Conservation (phyloP, 2,329 filamentous ascomycete species). For the Epichloe hybrida region DNA sequence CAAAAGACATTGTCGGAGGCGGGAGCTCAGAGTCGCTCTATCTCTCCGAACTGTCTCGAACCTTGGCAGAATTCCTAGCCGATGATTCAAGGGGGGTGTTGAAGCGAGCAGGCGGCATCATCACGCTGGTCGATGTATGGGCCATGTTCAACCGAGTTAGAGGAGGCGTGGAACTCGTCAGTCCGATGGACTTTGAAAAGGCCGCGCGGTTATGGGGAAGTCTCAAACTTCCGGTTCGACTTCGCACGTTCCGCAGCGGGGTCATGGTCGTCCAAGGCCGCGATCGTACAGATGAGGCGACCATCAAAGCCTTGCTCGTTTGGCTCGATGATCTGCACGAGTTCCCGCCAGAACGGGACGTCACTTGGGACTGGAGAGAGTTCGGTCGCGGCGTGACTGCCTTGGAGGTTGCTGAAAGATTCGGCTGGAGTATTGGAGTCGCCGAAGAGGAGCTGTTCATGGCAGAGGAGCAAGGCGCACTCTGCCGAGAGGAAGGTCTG, state of each 20-base stretch:
- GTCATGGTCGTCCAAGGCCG: slow-evolving; percentile 85
- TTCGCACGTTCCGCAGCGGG: slow-evolving; percentile 83
- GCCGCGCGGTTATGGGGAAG: slow-evolving; percentile 81
- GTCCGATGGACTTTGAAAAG: slow-evolving; percentile 81
- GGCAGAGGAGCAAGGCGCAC: slow-evolving; percentile 77
- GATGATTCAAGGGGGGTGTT: slow-evolving; percentile 72
- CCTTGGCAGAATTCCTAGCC: slow-evolving; percentile 77
- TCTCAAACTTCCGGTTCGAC: slow-evolving; percentile 69
- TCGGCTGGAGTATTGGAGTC: slow-evolving; percentile 95
- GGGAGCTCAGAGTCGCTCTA: slow-evolving; percentile 70
- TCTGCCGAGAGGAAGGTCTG: slow-evolving; percentile 85
- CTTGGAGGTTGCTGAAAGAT: slow-evolving; percentile 75
- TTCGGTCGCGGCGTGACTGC: slow-evolving; percentile 83
- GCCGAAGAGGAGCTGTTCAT: slow-evolving; percentile 93
- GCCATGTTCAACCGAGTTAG: slow-evolving; percentile 87
- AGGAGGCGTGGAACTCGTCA: slow-evolving; percentile 88
- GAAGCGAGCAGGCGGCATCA: slow-evolving; percentile 69
- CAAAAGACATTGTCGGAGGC: slow-evolving; percentile 75
- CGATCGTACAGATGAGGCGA: slow-evolving; percentile 84
- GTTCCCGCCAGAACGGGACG: slow-evolving; percentile 48
- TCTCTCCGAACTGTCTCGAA: slow-evolving; percentile 71
- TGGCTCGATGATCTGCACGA: slow-evolving; percentile 68
- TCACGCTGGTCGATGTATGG: slow-evolving; percentile 84
- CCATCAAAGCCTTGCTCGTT: slow-evolving; percentile 57
- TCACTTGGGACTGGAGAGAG: slow-evolving; percentile 59